Conservation (phyloP, 2,329 filamentous ascomycete genomes). For the Aspergillus fumigatiaffinis region DNA sequence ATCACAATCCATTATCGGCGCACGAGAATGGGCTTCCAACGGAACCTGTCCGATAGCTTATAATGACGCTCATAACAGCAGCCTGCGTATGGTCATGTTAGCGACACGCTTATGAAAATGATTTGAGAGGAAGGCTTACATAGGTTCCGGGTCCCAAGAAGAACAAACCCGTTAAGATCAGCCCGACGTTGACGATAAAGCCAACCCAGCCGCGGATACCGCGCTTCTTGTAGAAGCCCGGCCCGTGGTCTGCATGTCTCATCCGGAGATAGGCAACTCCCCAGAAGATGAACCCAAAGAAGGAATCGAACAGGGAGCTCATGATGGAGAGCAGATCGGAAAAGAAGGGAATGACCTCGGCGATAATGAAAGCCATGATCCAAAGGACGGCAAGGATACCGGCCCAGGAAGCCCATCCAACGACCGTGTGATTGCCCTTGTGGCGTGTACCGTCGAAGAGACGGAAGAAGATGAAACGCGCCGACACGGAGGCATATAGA, state of each 20-base stretch:
- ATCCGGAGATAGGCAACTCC: slow-evolving; percentile 45
- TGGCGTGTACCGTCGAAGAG: slow-evolving; percentile 76
- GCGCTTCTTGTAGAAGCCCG: slow-evolving; percentile 38
- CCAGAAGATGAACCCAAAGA: slow-evolving; percentile 83
- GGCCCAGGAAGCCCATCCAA: slow-evolving; percentile 77
- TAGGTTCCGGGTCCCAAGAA: slow-evolving; percentile 83
- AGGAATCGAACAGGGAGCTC: slow-evolving; percentile 77
- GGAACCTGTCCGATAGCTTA: slow-evolving; percentile 61
- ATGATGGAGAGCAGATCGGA: slow-evolving; percentile 59
- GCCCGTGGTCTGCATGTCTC: slow-evolving; percentile 39
- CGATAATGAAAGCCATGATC: slow-evolving; percentile 88
- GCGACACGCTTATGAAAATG: slow-evolving; percentile 37
- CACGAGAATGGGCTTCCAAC: slow-evolving; percentile 75
- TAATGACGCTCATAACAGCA: slow-evolving; percentile 49
- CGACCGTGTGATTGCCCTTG: slow-evolving; percentile 72
- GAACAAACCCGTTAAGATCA: slow-evolving; percentile 73
- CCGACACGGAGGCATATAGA: slow-evolving; percentile 83
- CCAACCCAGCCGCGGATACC: slow-evolving; percentile 43
- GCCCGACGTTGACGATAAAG: slow-evolving; percentile 60
- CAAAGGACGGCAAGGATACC: slow-evolving; percentile 64
- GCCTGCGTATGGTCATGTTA: slow-evolving; percentile 26
- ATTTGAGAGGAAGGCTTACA: slow-evolving; percentile 29
- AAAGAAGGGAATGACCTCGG: slow-evolving; percentile 92
- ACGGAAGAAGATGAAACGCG: slow-evolving; percentile 88
- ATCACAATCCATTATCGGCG: slow-evolving; percentile 43